Conservation (phyloP, 768 basidiomycete genomes). For the Crucibulum laeve region DNA sequence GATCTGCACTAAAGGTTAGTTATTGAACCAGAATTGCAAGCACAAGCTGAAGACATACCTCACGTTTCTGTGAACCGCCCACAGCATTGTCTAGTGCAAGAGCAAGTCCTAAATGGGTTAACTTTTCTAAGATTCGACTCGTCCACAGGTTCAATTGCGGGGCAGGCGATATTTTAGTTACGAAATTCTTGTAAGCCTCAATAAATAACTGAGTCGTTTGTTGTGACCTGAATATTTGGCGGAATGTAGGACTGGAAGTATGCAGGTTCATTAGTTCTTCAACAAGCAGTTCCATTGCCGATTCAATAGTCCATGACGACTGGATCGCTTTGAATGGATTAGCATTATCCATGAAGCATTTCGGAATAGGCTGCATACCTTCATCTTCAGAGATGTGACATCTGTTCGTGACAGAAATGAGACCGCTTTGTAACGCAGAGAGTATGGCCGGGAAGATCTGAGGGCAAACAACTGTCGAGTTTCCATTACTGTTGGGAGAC, state of each 20-base stretch:
- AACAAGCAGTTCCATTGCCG: conserved; percentile 55
- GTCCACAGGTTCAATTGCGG: conserved; percentile 35
- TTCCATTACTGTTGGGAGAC: conserved; percentile 8
- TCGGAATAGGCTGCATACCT: conserved; percentile 15
- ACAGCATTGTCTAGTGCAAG: conserved; percentile 63
- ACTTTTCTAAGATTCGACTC: conserved; percentile 61
- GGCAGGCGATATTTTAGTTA: conserved; percentile 33
- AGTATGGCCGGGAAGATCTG: conserved; percentile 73
- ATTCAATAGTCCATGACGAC: conserved; percentile 24
- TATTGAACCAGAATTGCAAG: not conserved
- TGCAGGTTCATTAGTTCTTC: conserved; percentile 72
- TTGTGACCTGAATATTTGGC: conserved; percentile 69
- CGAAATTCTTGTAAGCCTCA: conserved; percentile 56
- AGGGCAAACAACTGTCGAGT: conserved; percentile 50
- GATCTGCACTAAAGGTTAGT: conserved; percentile 31
- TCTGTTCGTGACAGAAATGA: conserved; percentile 35
- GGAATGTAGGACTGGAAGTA: conserved; percentile 58
- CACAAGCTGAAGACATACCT: conserved; percentile 37
- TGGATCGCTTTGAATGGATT: conserved; percentile 12
- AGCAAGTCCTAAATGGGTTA: conserved; percentile 65
- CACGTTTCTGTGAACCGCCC: conserved; percentile 63
- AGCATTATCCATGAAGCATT: conserved; percentile 3
- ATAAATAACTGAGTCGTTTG: conserved; percentile 65
- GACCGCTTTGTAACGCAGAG: conserved; percentile 57
- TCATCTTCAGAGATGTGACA: conserved; percentile 26